A percentile compares a stretch with the other conserved stretches of the same genome.
phyloP scores from a whole-genome alignment of 352 stramenopile species.

The Pythium rishiriense region DNA sequence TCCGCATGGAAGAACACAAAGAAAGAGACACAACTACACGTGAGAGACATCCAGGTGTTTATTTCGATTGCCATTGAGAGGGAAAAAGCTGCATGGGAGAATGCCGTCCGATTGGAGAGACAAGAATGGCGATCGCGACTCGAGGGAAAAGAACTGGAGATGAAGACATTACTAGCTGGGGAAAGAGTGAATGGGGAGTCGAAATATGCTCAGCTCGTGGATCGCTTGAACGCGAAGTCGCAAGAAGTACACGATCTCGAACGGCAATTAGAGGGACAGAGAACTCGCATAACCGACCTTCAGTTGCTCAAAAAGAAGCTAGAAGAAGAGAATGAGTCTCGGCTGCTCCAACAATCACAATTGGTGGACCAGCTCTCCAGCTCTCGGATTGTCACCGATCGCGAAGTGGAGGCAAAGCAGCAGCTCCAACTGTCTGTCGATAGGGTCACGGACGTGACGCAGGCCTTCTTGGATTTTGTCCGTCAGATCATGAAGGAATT shows the following conservation, averaged over 20 bases:
- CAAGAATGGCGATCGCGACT: slow-evolving; percentile 43
- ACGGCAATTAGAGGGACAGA: not conserved
- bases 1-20: slow-evolving; percentile 17
- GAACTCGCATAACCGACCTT: slow-evolving; percentile 22
- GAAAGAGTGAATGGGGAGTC: slow-evolving; percentile 55
- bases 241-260: slow-evolving; percentile 38
- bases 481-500: slow-evolving; percentile 25
- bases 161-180: slow-evolving; percentile 40
- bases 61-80: slow-evolving; percentile 12
- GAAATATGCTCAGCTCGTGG: slow-evolving; percentile 52
- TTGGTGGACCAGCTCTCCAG: slow-evolving; percentile 42
- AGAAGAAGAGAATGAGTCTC: slow-evolving; percentile 38
- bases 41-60: slow-evolving; percentile 11
- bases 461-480: slow-evolving; percentile 23
- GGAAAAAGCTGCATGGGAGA: slow-evolving; percentile 27
- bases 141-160: slow-evolving; percentile 53
- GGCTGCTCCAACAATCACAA: slow-evolving; percentile 35
- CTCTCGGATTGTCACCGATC: slow-evolving; percentile 33
- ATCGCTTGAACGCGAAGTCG: slow-evolving; percentile 43
- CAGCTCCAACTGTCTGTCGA: slow-evolving; percentile 20
- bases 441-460: slow-evolving; percentile 15
- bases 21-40: slow-evolving; percentile 1
- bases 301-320: slow-evolving; percentile 38
- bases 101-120: slow-evolving; percentile 40
- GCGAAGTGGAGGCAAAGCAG: slow-evolving; percentile 26